Evolutionary conservation across 306 rosid genomes (phyloP).

Genomic region (Vigna mungo): DNA sequence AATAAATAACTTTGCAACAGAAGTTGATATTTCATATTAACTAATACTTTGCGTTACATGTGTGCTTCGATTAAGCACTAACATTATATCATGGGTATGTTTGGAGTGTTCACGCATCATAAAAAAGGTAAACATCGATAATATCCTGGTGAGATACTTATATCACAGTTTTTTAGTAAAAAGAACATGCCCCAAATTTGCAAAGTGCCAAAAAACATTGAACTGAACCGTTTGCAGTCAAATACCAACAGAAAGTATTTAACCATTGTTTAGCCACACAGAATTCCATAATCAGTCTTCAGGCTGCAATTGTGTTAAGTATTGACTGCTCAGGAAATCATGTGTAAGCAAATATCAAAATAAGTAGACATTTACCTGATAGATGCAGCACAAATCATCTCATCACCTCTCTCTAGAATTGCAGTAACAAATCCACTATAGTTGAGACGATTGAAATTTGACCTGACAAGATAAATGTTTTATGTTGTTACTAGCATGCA

Average conservation of each 20-base stretch:
- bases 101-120: neutral
- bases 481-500: neutral
- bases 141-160: neutral
- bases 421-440: constrained; percentile 85
- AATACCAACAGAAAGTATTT: neutral
- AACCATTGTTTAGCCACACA: neutral
- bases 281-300: constrained; percentile 10
- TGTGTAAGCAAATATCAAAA: constrained; percentile 4
- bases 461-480: constrained; percentile 62
- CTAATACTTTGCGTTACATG: neutral
- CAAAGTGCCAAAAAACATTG: neutral
- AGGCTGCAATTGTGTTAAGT: neutral
- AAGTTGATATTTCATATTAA: neutral
- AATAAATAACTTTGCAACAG: neutral
- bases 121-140: neutral
- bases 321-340: neutral
- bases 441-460: constrained; percentile 83
- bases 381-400: constrained; percentile 76
- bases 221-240: constrained; percentile 23
- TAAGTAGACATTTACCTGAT: constrained; percentile 63
- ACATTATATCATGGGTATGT: neutral
- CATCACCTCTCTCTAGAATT: constrained; percentile 87
- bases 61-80: neutral
- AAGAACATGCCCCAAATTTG: constrained; percentile 2
- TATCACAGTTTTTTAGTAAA: neutral